Base-by-base conservation (phyloP, 768 basidiomycete genomes). In the Pholiota conissans region DNA sequence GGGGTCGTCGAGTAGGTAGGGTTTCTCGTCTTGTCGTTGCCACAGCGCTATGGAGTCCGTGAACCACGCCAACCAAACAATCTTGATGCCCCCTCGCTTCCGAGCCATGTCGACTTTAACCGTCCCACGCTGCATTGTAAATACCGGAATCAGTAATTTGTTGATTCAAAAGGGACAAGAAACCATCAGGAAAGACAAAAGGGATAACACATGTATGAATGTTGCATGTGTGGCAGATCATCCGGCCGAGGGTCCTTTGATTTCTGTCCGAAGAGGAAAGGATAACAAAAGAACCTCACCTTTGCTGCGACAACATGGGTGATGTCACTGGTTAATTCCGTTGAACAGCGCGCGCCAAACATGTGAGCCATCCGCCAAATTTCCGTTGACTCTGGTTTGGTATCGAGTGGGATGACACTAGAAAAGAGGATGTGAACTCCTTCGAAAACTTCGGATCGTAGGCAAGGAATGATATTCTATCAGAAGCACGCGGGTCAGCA, bases 261-360 rank as follows among this genome's bases (percentile, higher is more conserved):
- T 30, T n/a, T 48, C 11, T 49, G 16, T 24, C 13, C 26, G 32
- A 47, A 27, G 30, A 16, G 6, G 46, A 7, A 26, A 46, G 24
- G 39, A 37, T 22, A 24, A 20, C 8, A 28, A 28, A 28, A 26
- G 18, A 26, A 13, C 42, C 70, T 57, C 59, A 92, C 91, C 81
- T 94, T 93, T 8, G 89, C 91, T 20, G 94, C 90, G 20, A 99
- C 93, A 35, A 98, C 88, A 65, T 99, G 97, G 0, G 96, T 98
- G 20, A 91, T 82, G 2, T 80, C 74, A 26, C 69, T 71, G 4
- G 78, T 79, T 37, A 97, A 69, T 61, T 93, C 87, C 14, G 82
- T 87, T 47, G 86, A 82, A 70, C 89, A 92, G 47, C 77, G 78
- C 2, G 96, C 96, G 8, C 96, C 96, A 64, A 97, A 98, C 74